These are phyloP conservation scores for Quercus lobata DNA, from an alignment of 331 rosid genomes.

Conservation along the genomic window DNA sequence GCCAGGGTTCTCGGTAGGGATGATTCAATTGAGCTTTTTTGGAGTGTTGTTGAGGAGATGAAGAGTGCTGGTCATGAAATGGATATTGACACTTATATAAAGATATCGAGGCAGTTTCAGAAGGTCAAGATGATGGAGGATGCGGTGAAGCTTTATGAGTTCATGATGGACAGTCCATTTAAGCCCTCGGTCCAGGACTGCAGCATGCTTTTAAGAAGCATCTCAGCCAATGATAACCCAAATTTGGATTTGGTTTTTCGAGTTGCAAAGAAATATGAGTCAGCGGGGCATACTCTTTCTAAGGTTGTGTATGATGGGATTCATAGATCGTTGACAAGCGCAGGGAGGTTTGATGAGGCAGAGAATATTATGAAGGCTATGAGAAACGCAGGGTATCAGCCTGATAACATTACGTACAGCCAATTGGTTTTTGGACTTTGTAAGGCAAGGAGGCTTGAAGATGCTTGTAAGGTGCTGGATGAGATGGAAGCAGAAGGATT, in stretches of 20 bases:
- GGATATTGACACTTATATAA: conserved; percentile 76
- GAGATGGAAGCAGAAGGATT: conserved; percentile 74
- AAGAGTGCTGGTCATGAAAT: conserved; percentile 48
- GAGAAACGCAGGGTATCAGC: conserved; percentile 69
- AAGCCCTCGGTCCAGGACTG: conserved; percentile 65
- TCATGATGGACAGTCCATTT: conserved; percentile 84
- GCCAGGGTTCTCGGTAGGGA: conserved; percentile 60
- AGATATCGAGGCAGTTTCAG: conserved; percentile 64
- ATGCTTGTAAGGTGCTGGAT: conserved; percentile 65
- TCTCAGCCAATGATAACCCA: conserved; percentile 45
- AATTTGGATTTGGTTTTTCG: conserved; percentile 56
- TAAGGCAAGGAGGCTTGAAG: conserved; percentile 62
- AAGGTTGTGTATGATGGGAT: conserved; percentile 80
- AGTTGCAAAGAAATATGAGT: conserved; percentile 65
- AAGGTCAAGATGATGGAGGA: conserved; percentile 67
- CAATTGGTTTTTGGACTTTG: conserved; percentile 84
- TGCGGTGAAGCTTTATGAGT: conserved; percentile 84
- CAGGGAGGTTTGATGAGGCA: conserved; percentile 76
- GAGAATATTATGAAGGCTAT: conserved; percentile 45
- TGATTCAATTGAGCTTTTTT: conserved; percentile 58
- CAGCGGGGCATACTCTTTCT: conserved; percentile 46
- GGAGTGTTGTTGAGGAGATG: conserved; percentile 70
- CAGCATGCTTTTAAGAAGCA: conserved; percentile 39
- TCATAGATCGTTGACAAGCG: conserved; percentile 69
- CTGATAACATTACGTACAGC: conserved; percentile 78